Conservation (phyloP, 1,139 yeast genomes). For the Pichia sp. region DNA sequence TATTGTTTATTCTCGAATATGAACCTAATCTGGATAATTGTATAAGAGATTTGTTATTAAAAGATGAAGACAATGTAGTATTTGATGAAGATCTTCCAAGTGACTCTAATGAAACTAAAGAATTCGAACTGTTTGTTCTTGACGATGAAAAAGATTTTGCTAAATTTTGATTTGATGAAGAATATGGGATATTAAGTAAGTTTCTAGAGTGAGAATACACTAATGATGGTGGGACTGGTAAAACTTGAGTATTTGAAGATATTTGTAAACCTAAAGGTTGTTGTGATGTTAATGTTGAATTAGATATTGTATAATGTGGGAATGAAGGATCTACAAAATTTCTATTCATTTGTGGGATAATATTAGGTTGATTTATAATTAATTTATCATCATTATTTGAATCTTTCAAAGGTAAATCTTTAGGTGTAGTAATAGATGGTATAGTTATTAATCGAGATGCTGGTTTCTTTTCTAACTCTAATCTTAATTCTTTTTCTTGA, state of each 20-base stretch:
- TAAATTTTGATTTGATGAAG: conserved; percentile 14
- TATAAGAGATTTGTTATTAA: conserved; percentile 3
- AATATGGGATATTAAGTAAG: conserved; percentile 13
- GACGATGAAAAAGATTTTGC: conserved; percentile 25
- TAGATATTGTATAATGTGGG: no score
- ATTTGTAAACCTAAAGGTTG: neutral
- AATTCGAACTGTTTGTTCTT: conserved; percentile 27
- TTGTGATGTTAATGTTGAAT: no score
- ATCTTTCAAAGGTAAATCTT: no score
- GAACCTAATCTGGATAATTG: conserved; percentile 8
- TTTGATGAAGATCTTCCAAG: conserved; percentile 24
- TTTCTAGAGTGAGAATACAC: conserved; percentile 1
- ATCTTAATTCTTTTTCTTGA: no score
- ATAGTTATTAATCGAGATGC: no score
- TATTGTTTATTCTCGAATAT: conserved; percentile 2
- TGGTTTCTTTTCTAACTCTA: no score
- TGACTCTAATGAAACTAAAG: conserved; percentile 27
- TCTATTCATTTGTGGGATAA: no score
- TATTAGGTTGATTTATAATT: no score
- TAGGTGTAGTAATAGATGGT: no score
- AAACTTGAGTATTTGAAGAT: conserved; percentile 5
- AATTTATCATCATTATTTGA: no score
- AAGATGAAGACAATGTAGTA: conserved; percentile 25
- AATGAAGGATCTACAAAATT: no score
- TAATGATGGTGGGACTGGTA: conserved; percentile 7